A percentile compares a stretch with the other conserved stretches of the same genome.
Conservation (phyloP, 1,284 basidiomycete species). For the Tremellales sp. region DNA sequence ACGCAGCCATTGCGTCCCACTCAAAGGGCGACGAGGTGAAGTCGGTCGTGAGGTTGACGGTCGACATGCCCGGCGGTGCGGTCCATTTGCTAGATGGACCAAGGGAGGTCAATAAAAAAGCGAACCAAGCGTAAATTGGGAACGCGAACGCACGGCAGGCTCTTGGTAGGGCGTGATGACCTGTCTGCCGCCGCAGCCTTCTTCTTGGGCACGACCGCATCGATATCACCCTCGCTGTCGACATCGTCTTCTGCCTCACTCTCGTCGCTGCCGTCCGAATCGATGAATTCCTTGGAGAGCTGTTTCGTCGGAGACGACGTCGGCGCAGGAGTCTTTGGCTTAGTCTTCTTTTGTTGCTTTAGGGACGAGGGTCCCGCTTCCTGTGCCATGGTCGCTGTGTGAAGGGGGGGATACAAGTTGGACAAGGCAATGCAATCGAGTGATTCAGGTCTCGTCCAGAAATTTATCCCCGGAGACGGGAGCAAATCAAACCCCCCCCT, state of each 20-base stretch:
- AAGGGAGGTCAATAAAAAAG: not conserved
- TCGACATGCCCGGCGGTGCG: conserved; percentile 40
- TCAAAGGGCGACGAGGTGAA: conserved; percentile 39
- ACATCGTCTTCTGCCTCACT: conserved; percentile 5
- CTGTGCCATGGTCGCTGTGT: no score
- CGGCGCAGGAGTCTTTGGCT: not conserved
- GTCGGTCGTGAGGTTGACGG: conserved; percentile 19
- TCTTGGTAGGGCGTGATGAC: not conserved
- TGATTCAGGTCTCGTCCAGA: no score
- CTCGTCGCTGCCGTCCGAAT: conserved; percentile 7
- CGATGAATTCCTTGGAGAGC: conserved; percentile 3
- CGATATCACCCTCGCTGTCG: conserved; percentile 30
- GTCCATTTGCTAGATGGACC: conserved; percentile 25
- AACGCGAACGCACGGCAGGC: conserved; percentile 17
- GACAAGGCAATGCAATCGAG: no score
- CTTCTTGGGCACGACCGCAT: conserved; percentile 21
- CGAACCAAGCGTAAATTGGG: no score
- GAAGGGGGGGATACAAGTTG: no score
- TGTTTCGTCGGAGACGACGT: not conserved
- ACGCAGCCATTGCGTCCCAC: conserved; percentile 33
- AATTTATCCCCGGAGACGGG: no score
- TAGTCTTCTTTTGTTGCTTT: no score
- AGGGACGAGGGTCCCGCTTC: no score
- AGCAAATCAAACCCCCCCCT: no score
- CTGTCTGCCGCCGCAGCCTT: not conserved